Percentiles rank a stretch among this genome's conserved stretches.
Conservation (phyloP, 352 stramenopile genomes). For the Phytopythium chamaehyphon region DNA sequence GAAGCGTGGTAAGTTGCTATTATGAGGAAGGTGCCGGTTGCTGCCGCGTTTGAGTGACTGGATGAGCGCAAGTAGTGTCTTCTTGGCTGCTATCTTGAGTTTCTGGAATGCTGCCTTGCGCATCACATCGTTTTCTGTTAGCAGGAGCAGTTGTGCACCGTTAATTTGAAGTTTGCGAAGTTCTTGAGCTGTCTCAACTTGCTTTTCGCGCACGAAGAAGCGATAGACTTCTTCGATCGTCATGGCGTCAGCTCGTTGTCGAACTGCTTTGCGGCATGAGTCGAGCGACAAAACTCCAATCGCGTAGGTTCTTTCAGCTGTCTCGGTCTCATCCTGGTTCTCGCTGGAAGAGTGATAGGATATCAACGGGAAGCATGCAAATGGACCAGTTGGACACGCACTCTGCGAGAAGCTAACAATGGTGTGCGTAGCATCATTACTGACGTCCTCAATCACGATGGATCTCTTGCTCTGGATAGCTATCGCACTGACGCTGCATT, state of each 20-base stretch:
- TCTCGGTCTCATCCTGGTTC: constrained; percentile 4
- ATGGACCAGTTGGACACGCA: constrained; percentile 28
- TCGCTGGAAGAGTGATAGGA: neutral
- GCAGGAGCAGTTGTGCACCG: constrained; percentile 32
- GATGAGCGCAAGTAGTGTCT: constrained; percentile 50
- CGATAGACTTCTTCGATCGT: constrained; percentile 31
- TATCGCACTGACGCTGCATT: constrained; percentile 24
- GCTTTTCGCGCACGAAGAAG: constrained; percentile 52
- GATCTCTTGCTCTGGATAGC: constrained; percentile 23
- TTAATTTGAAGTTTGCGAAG: constrained; percentile 37
- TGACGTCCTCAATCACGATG: constrained; percentile 37
- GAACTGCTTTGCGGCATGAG: constrained; percentile 40
- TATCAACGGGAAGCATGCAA: constrained; percentile 52
- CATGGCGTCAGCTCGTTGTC: constrained; percentile 57
- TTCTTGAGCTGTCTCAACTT: constrained; percentile 42
- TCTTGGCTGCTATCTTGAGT: constrained; percentile 52
- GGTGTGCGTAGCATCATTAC: constrained; percentile 3
- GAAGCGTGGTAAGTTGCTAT: constrained; percentile 11
- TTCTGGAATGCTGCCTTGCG: constrained; percentile 42
- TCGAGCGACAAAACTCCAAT: constrained; percentile 64
- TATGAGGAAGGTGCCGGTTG: constrained; percentile 31
- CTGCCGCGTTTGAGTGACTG: constrained; percentile 34
- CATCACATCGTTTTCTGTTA: constrained; percentile 50
- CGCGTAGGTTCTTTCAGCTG: neutral
- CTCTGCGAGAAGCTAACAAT: constrained; percentile 21